These are phyloP conservation scores for Penicillium argentinense DNA, from an alignment of 495 filamentous ascomycete species.

Conservation along the genomic window DNA sequence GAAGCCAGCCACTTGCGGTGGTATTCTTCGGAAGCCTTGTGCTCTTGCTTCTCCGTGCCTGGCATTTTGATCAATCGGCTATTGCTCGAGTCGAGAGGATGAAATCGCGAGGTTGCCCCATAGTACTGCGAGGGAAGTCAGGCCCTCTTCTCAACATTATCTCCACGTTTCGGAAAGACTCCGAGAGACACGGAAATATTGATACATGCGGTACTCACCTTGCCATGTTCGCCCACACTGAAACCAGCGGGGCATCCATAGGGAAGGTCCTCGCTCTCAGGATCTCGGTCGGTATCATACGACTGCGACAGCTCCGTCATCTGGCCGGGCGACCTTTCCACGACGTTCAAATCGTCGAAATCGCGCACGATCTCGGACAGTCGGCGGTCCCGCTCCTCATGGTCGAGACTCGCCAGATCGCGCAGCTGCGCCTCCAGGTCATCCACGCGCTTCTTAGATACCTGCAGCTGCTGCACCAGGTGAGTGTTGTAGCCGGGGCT, in stretches of 20 bases:
- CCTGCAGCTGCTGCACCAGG: constrained; percentile 2
- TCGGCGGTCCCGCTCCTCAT: constrained; percentile 6
- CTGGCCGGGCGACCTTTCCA: neutral
- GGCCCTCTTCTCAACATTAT: too few species aligned
- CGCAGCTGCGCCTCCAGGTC: constrained; percentile 6
- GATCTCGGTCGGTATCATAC: constrained; percentile 2
- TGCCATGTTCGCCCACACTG: constrained; percentile 12
- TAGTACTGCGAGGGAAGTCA: constrained; percentile 9
- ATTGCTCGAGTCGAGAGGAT: constrained; percentile 4
- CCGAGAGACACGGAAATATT: too few species aligned
- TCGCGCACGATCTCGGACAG: constrained; percentile 7
- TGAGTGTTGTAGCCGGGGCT: constrained; percentile 10
- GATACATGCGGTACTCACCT: constrained; percentile 3
- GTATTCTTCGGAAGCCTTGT: constrained; percentile 6
- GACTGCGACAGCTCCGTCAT: constrained; percentile 4
- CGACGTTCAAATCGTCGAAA: neutral
- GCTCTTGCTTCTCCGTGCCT: neutral
- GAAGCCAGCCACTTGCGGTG: constrained; percentile 12
- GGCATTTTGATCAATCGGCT: neutral
- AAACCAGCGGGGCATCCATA: constrained; percentile 6
- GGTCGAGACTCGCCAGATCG: constrained; percentile 5
- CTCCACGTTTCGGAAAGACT: too few species aligned
- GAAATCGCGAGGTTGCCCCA: constrained; percentile 13
- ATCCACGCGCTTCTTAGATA: constrained; percentile 8
- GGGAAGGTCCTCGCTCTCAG: neutral